These are phyloP conservation scores for Euphorbia celastroides DNA, from an alignment of 441 rosid species.

Conservation along the genomic window DNA sequence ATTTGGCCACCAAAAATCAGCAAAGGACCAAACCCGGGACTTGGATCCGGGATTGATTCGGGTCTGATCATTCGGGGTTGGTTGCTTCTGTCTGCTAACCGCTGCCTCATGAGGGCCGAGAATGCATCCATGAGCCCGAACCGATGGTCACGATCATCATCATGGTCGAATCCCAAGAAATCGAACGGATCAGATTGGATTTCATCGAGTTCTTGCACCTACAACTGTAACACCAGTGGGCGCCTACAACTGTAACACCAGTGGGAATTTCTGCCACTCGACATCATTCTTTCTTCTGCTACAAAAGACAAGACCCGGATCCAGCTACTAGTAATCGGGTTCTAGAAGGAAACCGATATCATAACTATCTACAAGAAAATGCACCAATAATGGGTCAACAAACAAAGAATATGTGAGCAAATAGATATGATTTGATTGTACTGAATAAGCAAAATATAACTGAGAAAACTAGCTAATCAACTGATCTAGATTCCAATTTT, in stretches of 20 bases:
- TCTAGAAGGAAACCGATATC: constrained; percentile 12
- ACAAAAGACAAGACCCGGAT: constrained; percentile 15
- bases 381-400: background rate
- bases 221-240: constrained; percentile 49
- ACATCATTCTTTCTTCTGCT: constrained; percentile 68
- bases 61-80: constrained; percentile 44
- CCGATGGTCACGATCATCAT: constrained; percentile 48
- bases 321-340: constrained; percentile 3
- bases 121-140: constrained; percentile 71
- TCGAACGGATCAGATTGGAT: constrained; percentile 40
- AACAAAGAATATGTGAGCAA: background rate
- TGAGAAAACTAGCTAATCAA: too few relatives aligned
- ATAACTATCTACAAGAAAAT: constrained; percentile 15
- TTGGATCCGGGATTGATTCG: constrained; percentile 44
- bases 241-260: constrained; percentile 89
- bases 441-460: too few relatives aligned
- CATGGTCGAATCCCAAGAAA: constrained; percentile 41
- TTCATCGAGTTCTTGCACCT: constrained; percentile 81
- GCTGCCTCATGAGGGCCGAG: constrained; percentile 71
- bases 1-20: constrained; percentile 78
- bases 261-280: constrained; percentile 71
- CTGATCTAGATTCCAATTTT: too few relatives aligned
- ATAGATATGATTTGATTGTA: background rate
- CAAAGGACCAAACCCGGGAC: constrained; percentile 52
- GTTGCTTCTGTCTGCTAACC: constrained; percentile 51